Evolutionary conservation across 83 land plant species (phyloP), one percentile per base, ranked within the genome.

Genomic region (Picea mariana): DNA sequence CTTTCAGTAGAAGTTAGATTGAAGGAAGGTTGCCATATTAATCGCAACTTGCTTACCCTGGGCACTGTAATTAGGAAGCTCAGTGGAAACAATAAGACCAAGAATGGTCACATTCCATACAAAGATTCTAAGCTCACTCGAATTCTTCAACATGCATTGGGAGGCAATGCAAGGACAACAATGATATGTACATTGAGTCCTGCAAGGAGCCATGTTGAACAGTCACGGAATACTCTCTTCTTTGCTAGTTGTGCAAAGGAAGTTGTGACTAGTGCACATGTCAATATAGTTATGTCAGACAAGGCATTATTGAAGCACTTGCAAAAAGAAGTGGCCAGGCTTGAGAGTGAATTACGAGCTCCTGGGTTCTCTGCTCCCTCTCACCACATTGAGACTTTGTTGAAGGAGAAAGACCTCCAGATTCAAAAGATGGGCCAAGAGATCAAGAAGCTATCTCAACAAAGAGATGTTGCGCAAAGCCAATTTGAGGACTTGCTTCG

Each of bases 1-100:
- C 79, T 87, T 17, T 87, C 98, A 40, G 91, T 87, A 77, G 99
- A 98, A 27, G 72, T 89, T 27, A 85, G 99, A 82, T 85, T 97
- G 82, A 97, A 97, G 84, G 99, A 97, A 84, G 99, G 99, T 67
- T 92, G 97, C 71, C 98, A 97, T 82, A 97, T 97, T 27, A 97
- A 97, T 80, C 97, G 99, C 8, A 97, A 98, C 85, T 82, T 97
- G 76, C 87, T 97, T 62, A 97, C 99, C 9, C 87, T 97, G 59
- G 89, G 99, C 61, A 96, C 97, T 65, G 95, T 97, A 52, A 96
- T 97, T 81, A 96, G 99, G 78, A 96, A 97, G 81, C 92, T 96
- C 85, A 89, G 87, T 60, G 80, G 85, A 15, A 42, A 81, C 85
- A 91, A 91, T 75, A 88, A 89, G 40, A 88, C 84, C 68, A 92